phyloP scores from a whole-genome alignment of 2,329 filamentous ascomycete species.

The Botrytis fabae region DNA sequence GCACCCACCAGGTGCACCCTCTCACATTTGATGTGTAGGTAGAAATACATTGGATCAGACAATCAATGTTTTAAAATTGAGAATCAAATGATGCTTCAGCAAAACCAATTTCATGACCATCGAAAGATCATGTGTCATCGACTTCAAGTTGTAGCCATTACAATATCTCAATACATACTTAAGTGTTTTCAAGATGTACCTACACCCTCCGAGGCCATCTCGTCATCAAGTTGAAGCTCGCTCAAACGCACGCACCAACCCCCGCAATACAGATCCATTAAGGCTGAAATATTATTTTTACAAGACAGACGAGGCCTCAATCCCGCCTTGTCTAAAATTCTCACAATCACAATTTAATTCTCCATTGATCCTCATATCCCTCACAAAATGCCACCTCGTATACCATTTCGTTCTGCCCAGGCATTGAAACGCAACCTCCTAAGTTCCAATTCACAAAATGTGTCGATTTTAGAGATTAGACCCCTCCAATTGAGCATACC shows the following conservation, averaged over 20 bases:
- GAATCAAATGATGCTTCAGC: background rate
- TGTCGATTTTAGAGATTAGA: background rate
- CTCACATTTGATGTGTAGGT: background rate
- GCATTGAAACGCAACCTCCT: background rate
- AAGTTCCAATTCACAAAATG: conserved; percentile 1
- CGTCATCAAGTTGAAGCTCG: background rate
- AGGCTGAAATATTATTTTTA: conserved; percentile 23
- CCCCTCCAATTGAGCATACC: conserved; percentile 1
- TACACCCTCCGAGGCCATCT: background rate
- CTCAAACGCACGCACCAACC: background rate
- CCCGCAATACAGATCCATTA: conserved; percentile 8
- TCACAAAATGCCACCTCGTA: conserved; percentile 7
- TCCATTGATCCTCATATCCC: background rate
- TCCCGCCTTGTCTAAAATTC: conserved; percentile 25
- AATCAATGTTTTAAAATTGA: background rate
- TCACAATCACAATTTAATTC: background rate
- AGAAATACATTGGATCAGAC: background rate
- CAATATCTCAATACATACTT: background rate
- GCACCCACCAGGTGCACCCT: background rate
- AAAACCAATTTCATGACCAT: background rate
- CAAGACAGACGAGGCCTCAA: conserved; percentile 25
- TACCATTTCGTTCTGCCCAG: background rate
- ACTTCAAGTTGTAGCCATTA: background rate
- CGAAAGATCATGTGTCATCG: background rate
- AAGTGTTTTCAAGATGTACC: background rate